Evolutionary conservation across 108 stramenopile genomes (phyloP).

Genomic region (Fistulifera pelliculosa): DNA sequence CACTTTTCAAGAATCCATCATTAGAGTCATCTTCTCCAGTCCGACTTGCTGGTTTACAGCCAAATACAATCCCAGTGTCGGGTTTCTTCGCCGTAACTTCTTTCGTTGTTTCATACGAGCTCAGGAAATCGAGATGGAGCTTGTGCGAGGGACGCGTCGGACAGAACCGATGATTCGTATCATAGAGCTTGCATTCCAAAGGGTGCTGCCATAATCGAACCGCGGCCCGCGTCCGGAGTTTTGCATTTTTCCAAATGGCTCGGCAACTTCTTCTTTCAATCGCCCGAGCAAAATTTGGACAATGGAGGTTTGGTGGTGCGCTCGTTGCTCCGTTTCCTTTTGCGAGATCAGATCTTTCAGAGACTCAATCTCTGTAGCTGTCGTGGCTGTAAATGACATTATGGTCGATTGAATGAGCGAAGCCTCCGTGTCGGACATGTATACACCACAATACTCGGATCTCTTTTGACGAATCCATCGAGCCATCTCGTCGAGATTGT

Average conservation of each 20-base stretch:
- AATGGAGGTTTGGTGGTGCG: conserved; percentile 55
- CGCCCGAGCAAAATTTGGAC: conserved; percentile 53
- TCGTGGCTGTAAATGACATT: conserved; percentile 72
- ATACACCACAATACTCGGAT: conserved; percentile 19
- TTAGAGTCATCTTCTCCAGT: background rate
- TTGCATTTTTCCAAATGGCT: conserved; percentile 59
- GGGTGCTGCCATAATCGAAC: conserved; percentile 47
- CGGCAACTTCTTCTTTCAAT: conserved; percentile 55
- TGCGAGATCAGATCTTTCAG: conserved; percentile 43
- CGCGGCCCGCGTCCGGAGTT: conserved; percentile 37
- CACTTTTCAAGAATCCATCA: background rate
- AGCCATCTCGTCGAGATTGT: conserved; percentile 34
- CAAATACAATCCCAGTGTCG: background rate
- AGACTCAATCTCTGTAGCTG: conserved; percentile 72
- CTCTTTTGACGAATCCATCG: conserved; percentile 32
- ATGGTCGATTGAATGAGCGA: conserved; percentile 72
- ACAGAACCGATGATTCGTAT: conserved; percentile 14
- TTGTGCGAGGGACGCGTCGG: conserved; percentile 2
- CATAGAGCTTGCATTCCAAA: conserved; percentile 26
- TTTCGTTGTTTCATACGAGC: conserved; percentile 3
- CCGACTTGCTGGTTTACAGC: background rate
- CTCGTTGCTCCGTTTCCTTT: conserved; percentile 8
- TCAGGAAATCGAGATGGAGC: conserved; percentile 11
- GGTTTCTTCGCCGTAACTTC: background rate
- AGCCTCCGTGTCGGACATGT: conserved; percentile 62